These are phyloP conservation scores for Rosa multiflora DNA, from an alignment of 306 rosid species.

Conservation along the genomic window DNA sequence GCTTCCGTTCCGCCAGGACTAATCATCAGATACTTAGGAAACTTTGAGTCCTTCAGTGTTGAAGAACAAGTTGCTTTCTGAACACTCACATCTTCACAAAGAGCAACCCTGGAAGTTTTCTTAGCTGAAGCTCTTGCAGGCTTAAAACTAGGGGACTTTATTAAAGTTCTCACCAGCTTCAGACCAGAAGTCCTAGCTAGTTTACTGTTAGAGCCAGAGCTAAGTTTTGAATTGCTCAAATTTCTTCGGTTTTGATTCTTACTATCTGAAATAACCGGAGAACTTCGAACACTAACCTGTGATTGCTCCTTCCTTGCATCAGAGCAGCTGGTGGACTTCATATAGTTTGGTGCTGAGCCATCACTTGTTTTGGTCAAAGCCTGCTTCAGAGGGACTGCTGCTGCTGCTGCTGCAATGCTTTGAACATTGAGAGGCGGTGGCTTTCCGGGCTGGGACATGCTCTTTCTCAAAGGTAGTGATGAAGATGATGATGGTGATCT, in stretches of 20 bases:
- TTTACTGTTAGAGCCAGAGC: conserved; percentile 41
- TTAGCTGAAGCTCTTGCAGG: conserved; percentile 46
- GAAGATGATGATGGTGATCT: conserved; percentile 39
- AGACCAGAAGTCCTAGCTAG: conserved; percentile 48
- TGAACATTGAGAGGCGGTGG: conserved; percentile 37
- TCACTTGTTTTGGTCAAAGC: conserved; percentile 33
- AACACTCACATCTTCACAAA: conserved; percentile 45
- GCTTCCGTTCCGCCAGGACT: conserved; percentile 70
- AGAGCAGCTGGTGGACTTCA: conserved; percentile 94
- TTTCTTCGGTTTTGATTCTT: conserved; percentile 32
- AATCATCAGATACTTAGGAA: conserved; percentile 65
- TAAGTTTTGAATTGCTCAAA: conserved; percentile 33
- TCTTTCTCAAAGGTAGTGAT: conserved; percentile 30
- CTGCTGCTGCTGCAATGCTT: conserved; percentile 22
- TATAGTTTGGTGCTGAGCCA: conserved; percentile 86
- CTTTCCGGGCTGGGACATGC: conserved; percentile 45
- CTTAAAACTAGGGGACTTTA: conserved; percentile 72
- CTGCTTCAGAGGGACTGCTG: conserved; percentile 40
- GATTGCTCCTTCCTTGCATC: conserved; percentile 76
- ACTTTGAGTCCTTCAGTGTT: conserved; percentile 72
- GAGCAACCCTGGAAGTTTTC: conserved; percentile 50
- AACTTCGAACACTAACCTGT: conserved; percentile 49
- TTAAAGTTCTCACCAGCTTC: conserved; percentile 64
- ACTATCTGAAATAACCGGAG: conserved; percentile 37
- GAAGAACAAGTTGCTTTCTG: conserved; percentile 85